Base-by-base conservation (phyloP, 202 grass and related monocot genomes). In the Bolboschoenoplectus hybrid region DNA sequence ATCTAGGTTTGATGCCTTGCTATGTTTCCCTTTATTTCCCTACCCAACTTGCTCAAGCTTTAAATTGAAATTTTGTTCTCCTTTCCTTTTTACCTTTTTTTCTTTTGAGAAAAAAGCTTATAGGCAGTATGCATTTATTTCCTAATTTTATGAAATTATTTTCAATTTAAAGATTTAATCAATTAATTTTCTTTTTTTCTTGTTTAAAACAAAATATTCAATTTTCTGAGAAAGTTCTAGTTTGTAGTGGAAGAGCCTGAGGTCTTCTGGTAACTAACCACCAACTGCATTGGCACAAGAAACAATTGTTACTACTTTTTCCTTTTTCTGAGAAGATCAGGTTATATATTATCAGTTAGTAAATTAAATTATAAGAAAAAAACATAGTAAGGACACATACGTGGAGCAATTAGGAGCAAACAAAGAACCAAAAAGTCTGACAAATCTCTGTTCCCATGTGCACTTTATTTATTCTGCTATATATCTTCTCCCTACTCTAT, bases 371-470 rank as follows among this genome's bases (percentile, higher is more conserved):
- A 60, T 57, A 19, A 38, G 26, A 20, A 44, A 80, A 6, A 80
- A 40, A 55, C 9, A 74, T 56, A 80, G 58, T 26, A 80, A 44
- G 53, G 61, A 61, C 38, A 26, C 57, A 57, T 78, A 57, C 51
- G 74, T 78, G 55, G 52, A 60, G 16, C 38, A 80, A 57, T n/a
- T n/a, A 57, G 38, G 36, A 44, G 16, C 55, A 41, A 44, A 17
- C 68, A 47, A 26, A 57, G 76, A 17, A 58, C 14, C 53, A 43
- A 55, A 80, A 80, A 80, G 14, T 38, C 76, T 80, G 76, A 80
- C 76, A 80, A 80, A 80, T 80, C 55, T 80, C 38, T 60, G 53
- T 14, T 3, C 53, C 76, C 76, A 80, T 80, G 76, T 80, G 76
- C 76, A 19, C 53, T 80, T 80, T 80, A 62, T 26, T 26, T 26